A percentile compares a stretch with the other conserved stretches of the same genome.
Conservation (phyloP, 345 rosid genomes). For the Arabis alpina region DNA sequence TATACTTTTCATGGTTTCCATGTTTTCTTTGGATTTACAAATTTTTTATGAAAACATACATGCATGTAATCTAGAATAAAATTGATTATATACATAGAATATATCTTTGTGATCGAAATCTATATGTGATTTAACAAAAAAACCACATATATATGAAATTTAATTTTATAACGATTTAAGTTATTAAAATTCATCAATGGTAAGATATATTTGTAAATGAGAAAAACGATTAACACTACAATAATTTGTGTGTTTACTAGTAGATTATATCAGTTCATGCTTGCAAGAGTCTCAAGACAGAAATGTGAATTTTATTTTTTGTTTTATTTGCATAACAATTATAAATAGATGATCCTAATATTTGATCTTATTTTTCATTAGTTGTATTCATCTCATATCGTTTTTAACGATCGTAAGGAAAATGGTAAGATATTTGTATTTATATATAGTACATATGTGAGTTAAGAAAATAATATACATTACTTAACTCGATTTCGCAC, state of each 20-base stretch:
- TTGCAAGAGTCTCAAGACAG: neutral
- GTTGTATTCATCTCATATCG: neutral
- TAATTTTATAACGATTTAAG: neutral
- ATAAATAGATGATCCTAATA: neutral
- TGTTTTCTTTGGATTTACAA: neutral
- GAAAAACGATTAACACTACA: neutral
- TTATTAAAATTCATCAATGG: neutral
- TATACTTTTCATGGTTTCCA: neutral
- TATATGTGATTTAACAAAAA: neutral
- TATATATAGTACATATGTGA: neutral
- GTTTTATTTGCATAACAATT: neutral
- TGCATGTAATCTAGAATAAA: constrained; percentile 20
- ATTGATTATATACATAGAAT: neutral
- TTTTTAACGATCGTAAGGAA: neutral
- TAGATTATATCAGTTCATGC: neutral
- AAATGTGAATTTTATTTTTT: neutral
- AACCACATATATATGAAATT: neutral
- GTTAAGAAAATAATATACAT: neutral
- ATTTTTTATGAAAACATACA: constrained; percentile 11
- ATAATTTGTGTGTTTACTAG: neutral
- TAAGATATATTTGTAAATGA: neutral
- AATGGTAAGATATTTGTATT: neutral
- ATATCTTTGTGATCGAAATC: neutral
- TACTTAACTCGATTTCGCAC: neutral
- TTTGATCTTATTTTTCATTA: neutral